Percentiles rank a stretch among this genome's conserved stretches.
phyloP scores from a whole-genome alignment of 495 filamentous ascomycete species.

The Pseudevernia furfuracea region DNA sequence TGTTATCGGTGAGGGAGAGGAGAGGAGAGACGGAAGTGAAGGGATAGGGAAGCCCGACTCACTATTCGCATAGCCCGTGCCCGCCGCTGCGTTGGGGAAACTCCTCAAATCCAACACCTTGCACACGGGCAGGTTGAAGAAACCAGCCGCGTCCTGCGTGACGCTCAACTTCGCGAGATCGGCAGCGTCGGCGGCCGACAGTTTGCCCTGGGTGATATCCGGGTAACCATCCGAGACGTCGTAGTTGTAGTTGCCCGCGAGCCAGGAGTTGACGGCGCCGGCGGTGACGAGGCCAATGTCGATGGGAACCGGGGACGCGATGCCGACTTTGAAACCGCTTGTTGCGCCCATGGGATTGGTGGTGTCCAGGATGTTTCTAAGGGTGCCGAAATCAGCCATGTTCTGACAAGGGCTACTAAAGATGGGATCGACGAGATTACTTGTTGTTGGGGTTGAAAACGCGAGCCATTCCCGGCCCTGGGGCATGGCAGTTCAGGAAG shows the following conservation, averaged over 20 bases:
- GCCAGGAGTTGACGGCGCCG: constrained; percentile 15
- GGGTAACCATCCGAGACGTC: constrained; percentile 2
- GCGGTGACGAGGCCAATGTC: constrained; percentile 2
- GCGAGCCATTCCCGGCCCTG: constrained; percentile 15
- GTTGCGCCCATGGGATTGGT: neutral
- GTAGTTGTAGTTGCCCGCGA: constrained; percentile 15
- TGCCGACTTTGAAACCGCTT: neutral
- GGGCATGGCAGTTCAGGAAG: constrained; percentile 10
- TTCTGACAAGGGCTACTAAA: neutral
- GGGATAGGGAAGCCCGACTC: neutral
- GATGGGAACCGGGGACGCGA: neutral
- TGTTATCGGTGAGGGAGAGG: too few relatives aligned
- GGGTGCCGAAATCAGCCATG: neutral
- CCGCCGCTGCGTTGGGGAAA: constrained; percentile 6
- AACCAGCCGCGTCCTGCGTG: neutral
- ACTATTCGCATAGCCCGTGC: neutral
- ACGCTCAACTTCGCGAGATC: neutral
- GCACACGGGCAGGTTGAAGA: constrained; percentile 18
- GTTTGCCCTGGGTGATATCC: neutral
- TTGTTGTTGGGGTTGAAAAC: constrained; percentile 11
- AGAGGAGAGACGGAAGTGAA: too few relatives aligned
- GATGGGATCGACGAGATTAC: neutral
- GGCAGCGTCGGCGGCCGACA: neutral
- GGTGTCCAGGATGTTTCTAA: neutral
- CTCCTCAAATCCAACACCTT: constrained; percentile 12